These are phyloP conservation scores for Wickerhamomyces chambardii DNA, from an alignment of 805 yeast species.

Conservation along the genomic window DNA sequence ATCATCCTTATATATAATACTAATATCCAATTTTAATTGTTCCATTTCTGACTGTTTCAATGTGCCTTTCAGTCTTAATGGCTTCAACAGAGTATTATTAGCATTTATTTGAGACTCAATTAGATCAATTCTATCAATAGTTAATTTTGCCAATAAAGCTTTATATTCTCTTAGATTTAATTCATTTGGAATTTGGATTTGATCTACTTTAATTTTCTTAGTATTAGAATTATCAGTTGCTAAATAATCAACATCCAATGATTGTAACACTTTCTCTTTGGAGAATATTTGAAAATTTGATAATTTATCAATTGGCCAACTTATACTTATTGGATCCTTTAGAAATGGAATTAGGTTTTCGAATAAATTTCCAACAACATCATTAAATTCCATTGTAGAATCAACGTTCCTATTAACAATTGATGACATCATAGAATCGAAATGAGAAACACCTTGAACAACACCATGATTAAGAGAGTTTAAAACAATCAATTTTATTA, in stretches of 20 bases:
- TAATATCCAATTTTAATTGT: slow-evolving; percentile 27
- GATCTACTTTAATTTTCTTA: slow-evolving; percentile 8
- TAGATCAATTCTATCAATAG: slow-evolving; percentile 23
- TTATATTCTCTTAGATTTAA: slow-evolving; percentile 25
- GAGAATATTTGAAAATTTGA: slow-evolving; percentile 8
- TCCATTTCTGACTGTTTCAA: slow-evolving; percentile 31
- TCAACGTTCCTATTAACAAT: slow-evolving; percentile 11
- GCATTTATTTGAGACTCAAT: slow-evolving; percentile 16
- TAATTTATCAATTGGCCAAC: slow-evolving; percentile 5
- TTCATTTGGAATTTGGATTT: slow-evolving; percentile 8
- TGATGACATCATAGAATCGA: slow-evolving; percentile 6
- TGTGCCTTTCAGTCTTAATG: slow-evolving; percentile 27
- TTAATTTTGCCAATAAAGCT: slow-evolving; percentile 23
- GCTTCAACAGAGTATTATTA: slow-evolving; percentile 13
- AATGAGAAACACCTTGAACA: slow-evolving; percentile 4
- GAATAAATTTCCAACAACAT: slow-evolving; percentile 7
- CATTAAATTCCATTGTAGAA: slow-evolving; percentile 8
- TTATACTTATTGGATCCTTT: slow-evolving; percentile 1
- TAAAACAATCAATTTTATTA: slow-evolving; percentile 33
- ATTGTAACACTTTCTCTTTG: slow-evolving; percentile 9
- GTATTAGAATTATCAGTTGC: too few relatives aligned
- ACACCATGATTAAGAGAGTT: slow-evolving; percentile 38
- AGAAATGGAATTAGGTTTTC: slow-evolving; percentile 5
- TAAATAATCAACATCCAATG: slow-evolving; percentile 12
- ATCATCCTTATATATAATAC: slow-evolving; percentile 26